phyloP scores from a whole-genome alignment of 768 basidiomycete species.

The Tricholomella constricta region DNA sequence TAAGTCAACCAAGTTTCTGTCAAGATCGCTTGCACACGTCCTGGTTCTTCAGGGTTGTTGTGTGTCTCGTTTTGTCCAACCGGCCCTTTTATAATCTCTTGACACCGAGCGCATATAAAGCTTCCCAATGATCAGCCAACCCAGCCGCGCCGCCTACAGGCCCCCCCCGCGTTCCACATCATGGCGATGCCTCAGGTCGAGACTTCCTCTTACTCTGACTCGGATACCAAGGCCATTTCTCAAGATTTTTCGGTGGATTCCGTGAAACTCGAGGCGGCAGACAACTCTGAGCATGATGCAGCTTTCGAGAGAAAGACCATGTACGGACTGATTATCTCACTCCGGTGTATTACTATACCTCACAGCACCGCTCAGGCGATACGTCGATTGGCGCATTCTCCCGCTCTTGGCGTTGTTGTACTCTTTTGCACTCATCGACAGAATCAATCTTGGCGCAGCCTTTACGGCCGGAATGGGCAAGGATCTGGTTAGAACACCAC shows the following conservation, averaged over 20 bases:
- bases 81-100: slow-evolving; percentile 10
- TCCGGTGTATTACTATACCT: slow-evolving; percentile 1
- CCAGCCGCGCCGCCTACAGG: neutral
- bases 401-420: slow-evolving; percentile 43
- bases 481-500: slow-evolving; percentile 30
- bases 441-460: slow-evolving; percentile 45
- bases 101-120: slow-evolving; percentile 15
- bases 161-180: neutral
- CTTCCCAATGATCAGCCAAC: neutral
- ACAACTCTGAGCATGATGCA: slow-evolving; percentile 15
- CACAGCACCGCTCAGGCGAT: slow-evolving; percentile 30
- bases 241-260: slow-evolving; percentile 13
- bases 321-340: slow-evolving; percentile 21
- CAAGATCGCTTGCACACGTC: slow-evolving; percentile 14
- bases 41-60: slow-evolving; percentile 16
- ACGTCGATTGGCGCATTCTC: slow-evolving; percentile 43
- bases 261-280: slow-evolving; percentile 13
- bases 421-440: slow-evolving; percentile 45
- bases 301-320: slow-evolving; percentile 40
- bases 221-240: slow-evolving; percentile 10
- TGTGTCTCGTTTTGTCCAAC: slow-evolving; percentile 14
- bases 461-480: slow-evolving; percentile 46
- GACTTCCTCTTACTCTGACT: slow-evolving; percentile 12
- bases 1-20: slow-evolving; percentile 15
- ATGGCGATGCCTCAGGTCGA: slow-evolving; percentile 15